Percentiles rank a stretch among this genome's conserved stretches.
Conservation (phyloP, 2,329 filamentous ascomycete genomes). For the Didymella pinodella region DNA sequence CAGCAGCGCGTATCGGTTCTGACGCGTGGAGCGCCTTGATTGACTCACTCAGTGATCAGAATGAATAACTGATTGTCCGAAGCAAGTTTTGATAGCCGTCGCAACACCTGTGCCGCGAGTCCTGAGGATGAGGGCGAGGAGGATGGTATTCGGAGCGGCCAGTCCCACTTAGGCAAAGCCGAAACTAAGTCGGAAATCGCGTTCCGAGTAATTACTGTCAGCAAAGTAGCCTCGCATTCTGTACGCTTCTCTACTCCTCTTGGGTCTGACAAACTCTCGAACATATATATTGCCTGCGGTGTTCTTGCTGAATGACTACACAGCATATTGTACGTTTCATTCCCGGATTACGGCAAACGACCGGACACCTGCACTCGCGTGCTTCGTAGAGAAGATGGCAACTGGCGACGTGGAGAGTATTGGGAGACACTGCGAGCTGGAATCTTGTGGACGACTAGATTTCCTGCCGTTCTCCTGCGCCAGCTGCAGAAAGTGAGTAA, state of each 20-base stretch:
- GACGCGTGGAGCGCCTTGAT: neutral
- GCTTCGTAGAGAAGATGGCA: conserved; percentile 64
- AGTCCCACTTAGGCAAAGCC: neutral
- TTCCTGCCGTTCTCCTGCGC: conserved; percentile 96
- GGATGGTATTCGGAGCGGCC: neutral
- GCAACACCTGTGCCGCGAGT: neutral
- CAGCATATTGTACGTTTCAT: neutral
- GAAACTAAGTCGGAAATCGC: conserved; percentile 15
- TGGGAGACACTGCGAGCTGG: conserved; percentile 88
- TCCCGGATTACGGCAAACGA: neutral
- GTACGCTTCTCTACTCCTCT: conserved; percentile 8
- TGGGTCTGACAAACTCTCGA: neutral
- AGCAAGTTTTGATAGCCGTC: too few relatives aligned
- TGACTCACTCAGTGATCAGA: neutral
- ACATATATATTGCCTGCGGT: neutral
- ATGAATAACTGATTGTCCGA: neutral
- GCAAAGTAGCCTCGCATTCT: conserved; percentile 12
- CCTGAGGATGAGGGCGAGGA: neutral
- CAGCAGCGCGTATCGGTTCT: neutral
- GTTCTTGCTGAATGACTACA: neutral
- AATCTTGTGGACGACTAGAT: conserved; percentile 93
- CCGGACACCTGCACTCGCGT: neutral
- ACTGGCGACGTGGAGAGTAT: conserved; percentile 79
- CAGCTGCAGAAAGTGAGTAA: conserved; percentile 71
- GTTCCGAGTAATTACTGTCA: conserved; percentile 25